Conservation (phyloP, 2,329 filamentous ascomycete genomes). For the Akanthomyces muscarius region DNA sequence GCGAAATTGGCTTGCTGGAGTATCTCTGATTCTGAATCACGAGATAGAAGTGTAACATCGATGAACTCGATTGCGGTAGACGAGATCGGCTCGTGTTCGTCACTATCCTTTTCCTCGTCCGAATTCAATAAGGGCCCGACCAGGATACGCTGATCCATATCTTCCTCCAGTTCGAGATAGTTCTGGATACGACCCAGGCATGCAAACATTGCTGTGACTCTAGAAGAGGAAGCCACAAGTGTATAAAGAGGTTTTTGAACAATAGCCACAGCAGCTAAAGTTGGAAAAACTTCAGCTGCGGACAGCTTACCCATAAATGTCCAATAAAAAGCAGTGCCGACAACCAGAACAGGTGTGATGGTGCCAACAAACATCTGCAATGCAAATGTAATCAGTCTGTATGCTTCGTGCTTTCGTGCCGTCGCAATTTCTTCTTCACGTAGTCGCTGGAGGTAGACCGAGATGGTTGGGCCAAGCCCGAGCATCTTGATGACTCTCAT, state of each 20-base stretch:
- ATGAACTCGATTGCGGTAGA: not conserved
- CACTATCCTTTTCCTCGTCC: not conserved
- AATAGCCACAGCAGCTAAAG: not conserved
- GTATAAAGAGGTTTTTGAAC: not conserved
- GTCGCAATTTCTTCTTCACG: not conserved
- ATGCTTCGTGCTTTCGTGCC: not conserved
- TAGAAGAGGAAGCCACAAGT: not conserved
- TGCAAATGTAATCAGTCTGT: too few relatives aligned
- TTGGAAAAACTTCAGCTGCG: not conserved
- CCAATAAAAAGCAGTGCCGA: not conserved
- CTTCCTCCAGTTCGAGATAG: not conserved
- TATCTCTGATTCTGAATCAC: not conserved
- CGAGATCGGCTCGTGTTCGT: not conserved
- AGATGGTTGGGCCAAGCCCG: not conserved
- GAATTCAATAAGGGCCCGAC: not conserved
- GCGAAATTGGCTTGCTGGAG: not conserved
- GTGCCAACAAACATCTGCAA: not conserved
- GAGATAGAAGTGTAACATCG: not conserved
- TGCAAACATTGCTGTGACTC: not conserved
- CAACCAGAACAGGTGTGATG: not conserved
- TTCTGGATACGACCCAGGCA: not conserved
- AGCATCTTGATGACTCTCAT: constrained; percentile 1
- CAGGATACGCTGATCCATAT: not conserved
- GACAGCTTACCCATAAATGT: not conserved
- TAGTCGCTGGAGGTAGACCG: not conserved